These are phyloP conservation scores for Populus pruinosa DNA, from an alignment of 345 rosid species.

Conservation along the genomic window DNA sequence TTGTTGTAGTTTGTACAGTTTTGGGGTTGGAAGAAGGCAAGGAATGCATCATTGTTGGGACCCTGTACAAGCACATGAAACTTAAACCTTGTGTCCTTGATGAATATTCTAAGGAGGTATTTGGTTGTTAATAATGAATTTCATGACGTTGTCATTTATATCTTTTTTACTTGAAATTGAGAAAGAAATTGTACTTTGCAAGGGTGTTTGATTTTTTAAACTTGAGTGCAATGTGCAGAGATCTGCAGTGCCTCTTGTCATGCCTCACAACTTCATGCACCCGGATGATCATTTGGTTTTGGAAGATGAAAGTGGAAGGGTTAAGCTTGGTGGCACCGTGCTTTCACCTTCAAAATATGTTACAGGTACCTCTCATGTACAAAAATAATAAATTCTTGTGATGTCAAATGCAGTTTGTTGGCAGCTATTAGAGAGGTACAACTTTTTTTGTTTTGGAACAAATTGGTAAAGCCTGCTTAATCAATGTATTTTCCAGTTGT, in stretches of 20 bases:
- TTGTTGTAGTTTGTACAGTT: slow-evolving; percentile 66
- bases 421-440: background rate
- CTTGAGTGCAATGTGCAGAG: slow-evolving; percentile 50
- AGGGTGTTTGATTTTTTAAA: background rate
- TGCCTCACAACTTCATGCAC: slow-evolving; percentile 79
- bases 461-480: slow-evolving; percentile 1
- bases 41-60: slow-evolving; percentile 85
- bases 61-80: slow-evolving; percentile 92
- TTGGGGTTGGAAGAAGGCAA: slow-evolving; percentile 79
- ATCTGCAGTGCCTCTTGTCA: slow-evolving; percentile 65
- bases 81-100: slow-evolving; percentile 93
- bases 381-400: background rate
- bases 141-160: background rate
- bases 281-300: slow-evolving; percentile 72
- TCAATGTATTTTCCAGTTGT: background rate
- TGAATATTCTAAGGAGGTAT: slow-evolving; percentile 87
- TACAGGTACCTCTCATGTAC: slow-evolving; percentile 51
- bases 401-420: background rate
- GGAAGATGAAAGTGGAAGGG: slow-evolving; percentile 98
- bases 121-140: slow-evolving; percentile 8
- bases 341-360: slow-evolving; percentile 64
- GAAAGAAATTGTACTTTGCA: background rate
- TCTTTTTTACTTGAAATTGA: slow-evolving; percentile 13
- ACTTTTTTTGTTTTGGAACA: background rate
- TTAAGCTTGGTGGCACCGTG: slow-evolving; percentile 62